A percentile compares a stretch with the other conserved stretches of the same genome.
These are phyloP conservation scores for Pythium phragmitis DNA, from an alignment of 352 stramenopile genomes.

Conservation along the genomic window DNA sequence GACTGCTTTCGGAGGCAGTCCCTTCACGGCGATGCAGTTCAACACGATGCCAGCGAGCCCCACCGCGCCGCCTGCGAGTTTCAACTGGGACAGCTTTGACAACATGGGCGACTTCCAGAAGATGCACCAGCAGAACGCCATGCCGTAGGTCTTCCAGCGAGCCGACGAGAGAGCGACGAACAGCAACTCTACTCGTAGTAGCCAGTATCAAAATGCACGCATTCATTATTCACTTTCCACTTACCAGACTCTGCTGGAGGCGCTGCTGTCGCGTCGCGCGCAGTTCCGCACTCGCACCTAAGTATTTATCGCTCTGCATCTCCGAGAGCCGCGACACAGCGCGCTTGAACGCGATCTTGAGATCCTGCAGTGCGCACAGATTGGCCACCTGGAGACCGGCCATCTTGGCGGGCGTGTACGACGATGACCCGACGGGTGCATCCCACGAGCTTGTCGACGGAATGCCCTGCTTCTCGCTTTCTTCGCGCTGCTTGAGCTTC, in stretches of 20 bases:
- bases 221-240: constrained; percentile 9
- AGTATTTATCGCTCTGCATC: constrained; percentile 84
- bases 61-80: constrained; percentile 10
- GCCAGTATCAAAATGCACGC: too few species aligned
- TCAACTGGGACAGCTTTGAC: constrained; percentile 23
- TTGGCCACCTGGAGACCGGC: constrained; percentile 54
- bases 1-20: background rate
- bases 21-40: constrained; percentile 4
- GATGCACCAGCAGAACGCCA: constrained; percentile 24
- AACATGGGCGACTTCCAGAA: constrained; percentile 24
- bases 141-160: constrained; percentile 1
- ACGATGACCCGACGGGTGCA: constrained; percentile 44
- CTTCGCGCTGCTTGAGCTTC: constrained; percentile 44
- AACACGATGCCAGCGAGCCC: constrained; percentile 18
- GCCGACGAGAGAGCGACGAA: too few species aligned
- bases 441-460: constrained; percentile 71
- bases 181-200: too few species aligned
- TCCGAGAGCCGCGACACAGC: constrained; percentile 80
- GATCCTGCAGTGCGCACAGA: constrained; percentile 65
- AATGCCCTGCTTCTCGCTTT: constrained; percentile 42
- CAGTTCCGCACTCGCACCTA: constrained; percentile 41
- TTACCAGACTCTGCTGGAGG: constrained; percentile 24
- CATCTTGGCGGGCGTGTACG: constrained; percentile 62
- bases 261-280: constrained; percentile 26
- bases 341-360: constrained; percentile 78